Evolutionary conservation across 208 protist genomes (phyloP).

Genomic region (Polymyxa betae): DNA sequence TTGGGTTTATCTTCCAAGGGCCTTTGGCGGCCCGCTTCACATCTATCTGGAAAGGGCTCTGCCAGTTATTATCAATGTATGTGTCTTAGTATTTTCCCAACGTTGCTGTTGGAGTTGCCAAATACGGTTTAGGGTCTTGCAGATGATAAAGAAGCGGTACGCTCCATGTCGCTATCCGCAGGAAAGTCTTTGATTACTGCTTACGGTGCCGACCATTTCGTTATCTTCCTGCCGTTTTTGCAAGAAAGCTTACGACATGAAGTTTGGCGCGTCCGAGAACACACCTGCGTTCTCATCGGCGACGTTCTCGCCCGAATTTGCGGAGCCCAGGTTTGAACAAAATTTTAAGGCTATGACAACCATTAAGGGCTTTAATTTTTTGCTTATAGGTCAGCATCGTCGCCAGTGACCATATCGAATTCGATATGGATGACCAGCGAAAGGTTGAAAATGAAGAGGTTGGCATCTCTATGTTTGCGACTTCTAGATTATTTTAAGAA

Average conservation of each 20-base stretch:
- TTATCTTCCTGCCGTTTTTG: background rate
- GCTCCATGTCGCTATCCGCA: conserved; percentile 75
- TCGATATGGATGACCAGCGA: background rate
- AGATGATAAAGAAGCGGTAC: conserved; percentile 74
- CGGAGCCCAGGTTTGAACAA: background rate
- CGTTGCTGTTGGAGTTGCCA: too few relatives aligned
- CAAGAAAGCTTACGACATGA: background rate
- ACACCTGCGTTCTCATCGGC: background rate
- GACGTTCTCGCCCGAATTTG: conserved; percentile 6
- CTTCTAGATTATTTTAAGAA: too few relatives aligned
- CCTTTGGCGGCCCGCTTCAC: conserved; percentile 71
- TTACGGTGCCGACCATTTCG: conserved; percentile 65
- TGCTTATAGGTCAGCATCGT: too few relatives aligned
- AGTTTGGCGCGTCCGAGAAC: background rate
- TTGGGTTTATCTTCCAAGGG: conserved; percentile 75
- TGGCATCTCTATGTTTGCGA: too few relatives aligned
- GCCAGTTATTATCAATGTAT: conserved; percentile 71
- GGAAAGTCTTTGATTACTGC: conserved; percentile 77
- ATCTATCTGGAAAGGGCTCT: conserved; percentile 70
- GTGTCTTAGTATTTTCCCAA: too few relatives aligned
- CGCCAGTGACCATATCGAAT: background rate
- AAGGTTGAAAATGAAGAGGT: conserved; percentile 23
- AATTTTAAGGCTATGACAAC: too few relatives aligned
- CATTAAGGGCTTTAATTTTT: too few relatives aligned
- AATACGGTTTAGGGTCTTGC: conserved; percentile 56